These are phyloP conservation scores for Exophiala aquamarina DNA, from an alignment of 2,329 filamentous ascomycete genomes.

Conservation along the genomic window DNA sequence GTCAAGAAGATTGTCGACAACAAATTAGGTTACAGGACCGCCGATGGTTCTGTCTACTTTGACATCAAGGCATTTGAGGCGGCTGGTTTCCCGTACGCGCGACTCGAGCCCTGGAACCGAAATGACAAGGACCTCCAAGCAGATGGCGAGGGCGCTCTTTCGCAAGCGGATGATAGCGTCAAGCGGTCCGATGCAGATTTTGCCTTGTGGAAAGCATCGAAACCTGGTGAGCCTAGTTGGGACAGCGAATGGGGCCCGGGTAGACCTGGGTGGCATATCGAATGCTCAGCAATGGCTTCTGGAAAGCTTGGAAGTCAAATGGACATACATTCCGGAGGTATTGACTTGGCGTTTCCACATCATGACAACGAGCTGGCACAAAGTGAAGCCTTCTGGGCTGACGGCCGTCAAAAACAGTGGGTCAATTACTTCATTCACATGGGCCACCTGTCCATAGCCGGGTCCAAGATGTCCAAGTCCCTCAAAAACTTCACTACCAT, in stretches of 20 bases:
- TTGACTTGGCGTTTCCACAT: slow-evolving; percentile 88
- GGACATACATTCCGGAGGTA: slow-evolving; percentile 90
- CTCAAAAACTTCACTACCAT: slow-evolving; percentile 97
- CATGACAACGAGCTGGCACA: slow-evolving; percentile 92
- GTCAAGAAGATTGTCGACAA: slow-evolving; percentile 81
- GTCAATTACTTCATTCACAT: slow-evolving; percentile 96
- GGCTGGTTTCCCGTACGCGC: slow-evolving; percentile 79
- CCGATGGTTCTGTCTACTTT: slow-evolving; percentile 88
- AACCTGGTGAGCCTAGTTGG: slow-evolving; percentile 90
- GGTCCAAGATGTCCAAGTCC: slow-evolving; percentile 94
- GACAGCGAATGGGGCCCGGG: slow-evolving; percentile 83
- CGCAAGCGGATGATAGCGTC: slow-evolving; percentile 52
- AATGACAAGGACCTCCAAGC: slow-evolving; percentile 80
- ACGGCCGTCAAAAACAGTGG: slow-evolving; percentile 64
- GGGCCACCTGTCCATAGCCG: slow-evolving; percentile 85
- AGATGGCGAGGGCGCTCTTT: slow-evolving; percentile 84
- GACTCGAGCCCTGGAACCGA: slow-evolving; percentile 79
- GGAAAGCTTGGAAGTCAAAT: slow-evolving; percentile 80
- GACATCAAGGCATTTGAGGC: slow-evolving; percentile 85
- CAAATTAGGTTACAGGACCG: slow-evolving; percentile 74
- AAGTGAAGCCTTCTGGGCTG: slow-evolving; percentile 77
- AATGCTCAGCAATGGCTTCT: slow-evolving; percentile 94
- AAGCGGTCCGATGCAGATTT: slow-evolving; percentile 84
- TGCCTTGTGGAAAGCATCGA: slow-evolving; percentile 89
- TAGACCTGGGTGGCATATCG: slow-evolving; percentile 93